These are phyloP conservation scores for Myochromella boudieri DNA, from an alignment of 768 basidiomycete species.

Conservation along the genomic window DNA sequence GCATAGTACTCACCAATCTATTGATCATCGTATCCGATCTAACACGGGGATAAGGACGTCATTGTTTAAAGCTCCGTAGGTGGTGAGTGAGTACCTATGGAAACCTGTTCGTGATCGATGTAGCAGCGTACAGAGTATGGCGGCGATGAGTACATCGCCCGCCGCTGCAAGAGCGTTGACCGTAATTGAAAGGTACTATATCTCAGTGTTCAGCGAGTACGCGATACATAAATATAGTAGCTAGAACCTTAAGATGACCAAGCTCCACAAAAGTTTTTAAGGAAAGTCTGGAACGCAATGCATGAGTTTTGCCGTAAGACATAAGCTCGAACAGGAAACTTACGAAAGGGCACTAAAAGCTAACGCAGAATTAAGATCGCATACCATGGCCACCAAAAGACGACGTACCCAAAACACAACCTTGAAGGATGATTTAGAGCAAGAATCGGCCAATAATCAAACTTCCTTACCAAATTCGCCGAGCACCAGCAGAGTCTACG, in stretches of 20 bases:
- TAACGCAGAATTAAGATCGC: conserved; percentile 12
- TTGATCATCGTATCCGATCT: conserved; percentile 50
- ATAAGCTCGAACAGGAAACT: conserved; percentile 12
- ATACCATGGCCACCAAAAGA: not conserved
- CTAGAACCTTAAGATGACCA: conserved; percentile 31
- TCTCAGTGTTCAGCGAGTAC: not conserved
- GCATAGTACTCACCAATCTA: conserved; percentile 31
- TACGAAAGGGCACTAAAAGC: conserved; percentile 36
- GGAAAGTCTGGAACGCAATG: conserved; percentile 21
- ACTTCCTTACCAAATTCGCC: conserved; percentile 39
- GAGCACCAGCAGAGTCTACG: conserved; percentile 30
- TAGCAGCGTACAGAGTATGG: conserved; percentile 39
- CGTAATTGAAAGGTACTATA: conserved; percentile 36
- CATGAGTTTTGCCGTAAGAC: too few species aligned
- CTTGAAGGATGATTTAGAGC: conserved; percentile 14
- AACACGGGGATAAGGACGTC: not conserved
- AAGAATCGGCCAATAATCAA: not conserved
- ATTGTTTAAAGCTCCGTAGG: not conserved
- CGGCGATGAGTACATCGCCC: conserved; percentile 48
- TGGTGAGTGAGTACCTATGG: conserved; percentile 28
- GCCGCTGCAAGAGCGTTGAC: conserved; percentile 46
- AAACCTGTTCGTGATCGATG: conserved; percentile 49
- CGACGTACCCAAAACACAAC: conserved; percentile 30
- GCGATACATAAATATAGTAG: not conserved
- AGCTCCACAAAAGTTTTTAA: conserved; percentile 36